Evolutionary conservation across 495 filamentous ascomycete species (phyloP).

Genomic region (Penicillium simplicissimum): DNA sequence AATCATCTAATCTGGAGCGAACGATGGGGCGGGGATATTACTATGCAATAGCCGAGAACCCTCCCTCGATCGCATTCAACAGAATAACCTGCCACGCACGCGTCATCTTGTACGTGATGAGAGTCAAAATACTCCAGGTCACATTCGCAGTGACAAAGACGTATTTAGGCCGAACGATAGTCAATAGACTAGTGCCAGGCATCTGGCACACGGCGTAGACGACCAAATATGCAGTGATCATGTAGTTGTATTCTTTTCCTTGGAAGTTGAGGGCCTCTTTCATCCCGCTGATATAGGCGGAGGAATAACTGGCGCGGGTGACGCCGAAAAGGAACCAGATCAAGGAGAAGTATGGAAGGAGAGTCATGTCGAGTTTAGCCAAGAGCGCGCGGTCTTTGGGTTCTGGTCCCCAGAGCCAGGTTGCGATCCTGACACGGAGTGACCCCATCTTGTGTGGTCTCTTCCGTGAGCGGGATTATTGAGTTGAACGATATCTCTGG

Average conservation of each 20-base stretch:
- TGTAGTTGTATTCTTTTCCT: constrained; percentile 42
- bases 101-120: constrained; percentile 38
- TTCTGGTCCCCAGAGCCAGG: constrained; percentile 34
- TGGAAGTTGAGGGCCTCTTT: constrained; percentile 36
- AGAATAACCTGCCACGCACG: constrained; percentile 38
- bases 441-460: constrained; percentile 16
- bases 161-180: constrained; percentile 34
- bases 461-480: too few relatives aligned
- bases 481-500: not conserved
- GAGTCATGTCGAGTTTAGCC: constrained; percentile 32
- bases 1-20: not conserved
- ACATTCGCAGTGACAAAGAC: constrained; percentile 39
- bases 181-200: constrained; percentile 36
- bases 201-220: constrained; percentile 43
- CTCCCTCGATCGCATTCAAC: constrained; percentile 38
- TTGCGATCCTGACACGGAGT: constrained; percentile 17
- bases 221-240: constrained; percentile 40
- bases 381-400: constrained; percentile 31
- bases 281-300: constrained; percentile 43
- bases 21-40: constrained; percentile 9
- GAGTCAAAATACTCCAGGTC: constrained; percentile 35
- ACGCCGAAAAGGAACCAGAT: constrained; percentile 42
- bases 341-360: constrained; percentile 38
- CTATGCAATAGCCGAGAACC: constrained; percentile 40
- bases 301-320: constrained; percentile 39